Evolutionary conservation across 75 land plant species (phyloP).

Genomic region (Cryptomeria japonica): DNA sequence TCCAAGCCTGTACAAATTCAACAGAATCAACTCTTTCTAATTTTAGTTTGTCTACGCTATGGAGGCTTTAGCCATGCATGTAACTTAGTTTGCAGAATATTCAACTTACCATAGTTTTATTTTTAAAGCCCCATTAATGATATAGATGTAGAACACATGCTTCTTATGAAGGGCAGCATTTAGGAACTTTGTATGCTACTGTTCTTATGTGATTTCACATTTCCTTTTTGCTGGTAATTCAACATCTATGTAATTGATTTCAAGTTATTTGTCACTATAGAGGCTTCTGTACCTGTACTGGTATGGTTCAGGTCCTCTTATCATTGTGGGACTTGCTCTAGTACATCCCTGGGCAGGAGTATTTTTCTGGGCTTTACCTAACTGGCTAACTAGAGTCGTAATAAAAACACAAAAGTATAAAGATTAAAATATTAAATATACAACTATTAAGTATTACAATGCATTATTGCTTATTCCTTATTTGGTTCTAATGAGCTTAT

Average conservation of each 20-base stretch:
- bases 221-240: neutral
- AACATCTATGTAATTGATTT: neutral
- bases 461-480: too few species aligned
- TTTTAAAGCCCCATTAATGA: neutral
- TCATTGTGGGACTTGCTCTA: too few species aligned
- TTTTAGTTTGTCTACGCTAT: neutral
- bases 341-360: too few species aligned
- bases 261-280: neutral
- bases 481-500: too few species aligned
- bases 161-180: neutral
- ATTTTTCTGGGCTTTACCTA: too few species aligned
- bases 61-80: neutral
- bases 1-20: neutral
- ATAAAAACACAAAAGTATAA: too few species aligned
- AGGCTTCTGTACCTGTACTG: too few species aligned
- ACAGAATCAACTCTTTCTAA: neutral
- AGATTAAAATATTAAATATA: too few species aligned
- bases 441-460: too few species aligned
- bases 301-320: too few species aligned
- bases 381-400: too few species aligned
- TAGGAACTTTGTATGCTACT: neutral
- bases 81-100: neutral
- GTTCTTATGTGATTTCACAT: neutral
- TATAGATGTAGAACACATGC: neutral
- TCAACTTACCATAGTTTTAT: neutral